Base-by-base conservation (phyloP, 2,329 filamentous ascomycete species). In the Parascedosporium putredinis region DNA sequence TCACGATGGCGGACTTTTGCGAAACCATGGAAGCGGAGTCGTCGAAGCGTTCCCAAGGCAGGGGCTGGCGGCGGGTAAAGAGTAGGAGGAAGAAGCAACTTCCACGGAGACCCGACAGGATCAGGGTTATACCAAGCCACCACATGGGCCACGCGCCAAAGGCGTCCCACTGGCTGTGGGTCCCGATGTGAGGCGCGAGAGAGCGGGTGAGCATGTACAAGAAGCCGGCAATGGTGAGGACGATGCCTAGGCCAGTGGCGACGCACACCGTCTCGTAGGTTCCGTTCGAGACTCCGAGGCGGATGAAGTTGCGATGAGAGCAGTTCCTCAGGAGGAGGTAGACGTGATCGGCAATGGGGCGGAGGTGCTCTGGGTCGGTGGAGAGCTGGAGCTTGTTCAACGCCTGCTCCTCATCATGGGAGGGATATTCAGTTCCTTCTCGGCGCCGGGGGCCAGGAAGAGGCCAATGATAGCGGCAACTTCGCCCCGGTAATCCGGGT, bases 281-380 rank as follows among this genome's bases (percentile, higher is more conserved):
- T 33, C 71, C 71, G 56, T 73, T 76, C 56, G 68, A 73, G 29
- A 77, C 70, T 52, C 74, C 76, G 5, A 79, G 65, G 34, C 74
- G 71, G 43, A 77, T 64, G 55, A 79, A 73, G 58, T 72, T 69
- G 49, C 72, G 65, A 56, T 73, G 64, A 18, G 71, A 74, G 62
- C 71, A 73, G 58, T 69, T 71, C 51, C 64, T 66, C 16, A 74
- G 64, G 25, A 74, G 65, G 27, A 64, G 59, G 55, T 73, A 71
- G 33, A 69, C 66, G 57, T 74, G 70, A 51, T 73, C 69, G 25
- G 69, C 70, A 5, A 73, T 59, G 18, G 70, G 68, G 18, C 55
- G 55, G n/a, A 74, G 63, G 48, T 66, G 58, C 4, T 56, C 55
- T 0, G 71, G 69, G 50, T 71, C 64, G 1, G 61, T 60, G 5